phyloP scores from a whole-genome alignment of 352 stramenopile genomes.

The Globisporangium spinosum region DNA sequence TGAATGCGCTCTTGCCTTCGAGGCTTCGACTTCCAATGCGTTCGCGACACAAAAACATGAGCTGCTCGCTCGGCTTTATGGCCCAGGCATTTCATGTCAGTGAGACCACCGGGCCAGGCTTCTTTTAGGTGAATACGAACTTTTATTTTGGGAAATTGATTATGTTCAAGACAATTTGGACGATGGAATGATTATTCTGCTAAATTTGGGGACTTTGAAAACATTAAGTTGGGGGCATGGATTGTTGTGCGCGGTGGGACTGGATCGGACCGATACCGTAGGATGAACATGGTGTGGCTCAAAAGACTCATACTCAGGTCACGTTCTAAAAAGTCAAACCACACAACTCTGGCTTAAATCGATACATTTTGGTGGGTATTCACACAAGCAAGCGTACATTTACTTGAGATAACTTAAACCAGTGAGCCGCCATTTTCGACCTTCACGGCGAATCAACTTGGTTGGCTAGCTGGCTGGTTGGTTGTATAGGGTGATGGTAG shows the following conservation, averaged over 20 bases:
- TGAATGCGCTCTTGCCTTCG: background rate
- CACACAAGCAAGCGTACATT: background rate
- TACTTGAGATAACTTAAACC: slow-evolving; percentile 1
- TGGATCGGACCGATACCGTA: background rate
- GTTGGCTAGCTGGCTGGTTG: background rate
- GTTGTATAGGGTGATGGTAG: background rate
- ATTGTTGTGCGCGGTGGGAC: background rate
- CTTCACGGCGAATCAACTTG: background rate
- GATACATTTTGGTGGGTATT: background rate
- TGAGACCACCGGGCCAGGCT: background rate
- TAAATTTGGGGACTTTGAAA: background rate
- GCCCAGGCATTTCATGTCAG: background rate
- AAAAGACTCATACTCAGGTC: background rate
- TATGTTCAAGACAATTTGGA: background rate
- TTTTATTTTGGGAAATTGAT: background rate
- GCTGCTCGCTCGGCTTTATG: background rate
- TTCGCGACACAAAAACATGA: slow-evolving; percentile 15
- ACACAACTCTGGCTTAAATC: background rate
- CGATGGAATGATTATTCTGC: background rate
- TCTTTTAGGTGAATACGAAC: background rate
- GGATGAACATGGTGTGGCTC: background rate
- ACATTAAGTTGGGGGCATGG: background rate
- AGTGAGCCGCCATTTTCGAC: background rate
- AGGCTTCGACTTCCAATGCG: background rate
- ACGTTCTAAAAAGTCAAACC: background rate